Base-by-base conservation (phyloP, 2,329 filamentous ascomycete species). In the Xylariales sp. region DNA sequence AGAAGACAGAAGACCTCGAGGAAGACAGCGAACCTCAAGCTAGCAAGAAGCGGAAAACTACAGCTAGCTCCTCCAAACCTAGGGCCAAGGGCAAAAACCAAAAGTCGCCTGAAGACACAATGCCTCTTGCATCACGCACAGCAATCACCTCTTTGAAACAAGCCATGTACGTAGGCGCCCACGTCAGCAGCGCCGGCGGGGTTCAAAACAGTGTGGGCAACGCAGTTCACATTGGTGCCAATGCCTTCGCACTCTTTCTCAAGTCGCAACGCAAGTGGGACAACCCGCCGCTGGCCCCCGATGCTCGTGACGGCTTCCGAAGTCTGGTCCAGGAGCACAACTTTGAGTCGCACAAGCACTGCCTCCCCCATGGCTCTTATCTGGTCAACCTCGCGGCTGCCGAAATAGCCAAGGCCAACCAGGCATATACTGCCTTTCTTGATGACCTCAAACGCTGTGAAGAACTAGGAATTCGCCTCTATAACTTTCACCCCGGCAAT, bases 181-280 rank as follows among this genome's bases (percentile, higher is more conserved):
- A 98, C 60, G 88, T 97, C 44, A 93, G 85, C 61, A 82, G 78
- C 45, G 89, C 93, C 19, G 91, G 90, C 68, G 87, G 90, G 37
- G 86, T 97, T 1, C 89, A 96, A 40, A 96, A 97, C 60, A 76
- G 90, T 0, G 74, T 97, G 41, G 69, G 73, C 16, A 95, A 95
- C 51, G 78, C 85, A 30, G 57, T 83, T 2, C 76, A 88, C 34
- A 89, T 95, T 47, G 90, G 90, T 37, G 90, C 85, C 45, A 98
- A 97, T 58, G 81, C 90, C 8, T 95, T 97, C 51, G 93, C 93
- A 4, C 72, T 97, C 15, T 98, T 98, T 66, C 74, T 98, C 50
- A 97, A 97, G 60, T 95, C 88, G 0, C 93, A 98, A 61, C 82
- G 90, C 39, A 97, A 95, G 68, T 98, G 93, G 93, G 74, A 78